Percentiles rank a stretch among this genome's conserved stretches.
Evolutionary conservation across 192 early-diverging fungal species (phyloP).

Genomic region (Gigaspora rosea): DNA sequence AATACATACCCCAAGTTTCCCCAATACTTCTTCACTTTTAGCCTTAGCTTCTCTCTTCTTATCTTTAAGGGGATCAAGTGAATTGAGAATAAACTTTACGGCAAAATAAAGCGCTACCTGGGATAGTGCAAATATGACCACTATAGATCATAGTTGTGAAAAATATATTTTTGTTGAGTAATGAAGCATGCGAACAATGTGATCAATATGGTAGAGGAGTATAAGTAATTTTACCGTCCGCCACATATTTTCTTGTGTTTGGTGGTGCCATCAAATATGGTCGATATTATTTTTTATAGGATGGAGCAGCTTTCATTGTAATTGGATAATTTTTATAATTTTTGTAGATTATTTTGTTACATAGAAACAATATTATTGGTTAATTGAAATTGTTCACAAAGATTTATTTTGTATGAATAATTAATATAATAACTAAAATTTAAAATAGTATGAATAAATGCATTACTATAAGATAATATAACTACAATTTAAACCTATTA

Average conservation of each 20-base stretch:
- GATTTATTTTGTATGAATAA: too few relatives aligned
- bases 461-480: too few relatives aligned
- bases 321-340: too few relatives aligned
- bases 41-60: conserved; percentile 76
- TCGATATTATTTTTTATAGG: too few relatives aligned
- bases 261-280: conserved; percentile 4
- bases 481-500: too few relatives aligned
- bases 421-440: too few relatives aligned
- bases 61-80: conserved; percentile 67
- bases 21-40: conserved; percentile 71
- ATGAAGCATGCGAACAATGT: background rate
- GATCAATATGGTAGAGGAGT: background rate
- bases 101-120: conserved; percentile 88
- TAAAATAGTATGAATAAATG: too few relatives aligned
- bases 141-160: conserved; percentile 35
- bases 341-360: too few relatives aligned
- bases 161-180: background rate
- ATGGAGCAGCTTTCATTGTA: too few relatives aligned
- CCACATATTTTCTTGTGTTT: conserved; percentile 25
- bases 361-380: too few relatives aligned
- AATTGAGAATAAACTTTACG: conserved; percentile 80
- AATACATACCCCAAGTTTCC: conserved; percentile 64
- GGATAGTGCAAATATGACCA: conserved; percentile 81
- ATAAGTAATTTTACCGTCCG: conserved; percentile 17
- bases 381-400: too few relatives aligned